Conservation (phyloP, 345 rosid species). For the Sonneratia caseolaris region DNA sequence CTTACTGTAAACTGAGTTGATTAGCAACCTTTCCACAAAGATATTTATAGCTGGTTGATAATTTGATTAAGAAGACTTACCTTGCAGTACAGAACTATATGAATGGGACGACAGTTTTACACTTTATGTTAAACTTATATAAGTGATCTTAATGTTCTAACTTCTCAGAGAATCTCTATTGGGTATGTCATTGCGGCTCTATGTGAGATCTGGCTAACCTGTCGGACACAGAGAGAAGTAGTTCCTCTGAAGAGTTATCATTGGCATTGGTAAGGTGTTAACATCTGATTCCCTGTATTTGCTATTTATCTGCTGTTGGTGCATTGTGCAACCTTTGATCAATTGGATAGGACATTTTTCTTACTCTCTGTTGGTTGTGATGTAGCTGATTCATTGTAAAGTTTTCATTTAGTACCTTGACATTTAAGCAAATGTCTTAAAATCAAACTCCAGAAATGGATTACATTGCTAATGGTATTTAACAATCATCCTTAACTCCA, state of each 20-base stretch:
- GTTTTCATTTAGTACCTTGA: not conserved
- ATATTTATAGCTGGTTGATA: not conserved
- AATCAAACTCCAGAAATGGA: not conserved
- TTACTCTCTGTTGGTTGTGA: not conserved
- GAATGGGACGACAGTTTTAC: not conserved
- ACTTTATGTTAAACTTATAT: not conserved
- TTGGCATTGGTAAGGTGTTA: conserved; percentile 29
- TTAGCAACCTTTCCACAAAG: not conserved
- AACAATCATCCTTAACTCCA: not conserved
- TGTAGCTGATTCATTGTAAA: not conserved
- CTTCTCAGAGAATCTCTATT: conserved; percentile 38
- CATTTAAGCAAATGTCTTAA: not conserved
- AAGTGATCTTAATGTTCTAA: not conserved
- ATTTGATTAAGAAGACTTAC: not conserved
- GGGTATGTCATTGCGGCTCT: conserved; percentile 33
- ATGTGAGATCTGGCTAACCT: conserved; percentile 40
- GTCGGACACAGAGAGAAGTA: conserved; percentile 13
- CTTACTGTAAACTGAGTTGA: not conserved
- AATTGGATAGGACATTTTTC: not conserved
- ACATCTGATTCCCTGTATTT: not conserved
- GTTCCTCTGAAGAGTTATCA: conserved; percentile 20
- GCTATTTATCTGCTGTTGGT: not conserved
- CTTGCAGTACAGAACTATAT: not conserved
- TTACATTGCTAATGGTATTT: not conserved
- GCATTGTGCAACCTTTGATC: not conserved